Percentiles rank a stretch among this genome's conserved stretches.
Evolutionary conservation across 1,139 yeast species (phyloP).

Genomic region (Debaryomyces sp.): DNA sequence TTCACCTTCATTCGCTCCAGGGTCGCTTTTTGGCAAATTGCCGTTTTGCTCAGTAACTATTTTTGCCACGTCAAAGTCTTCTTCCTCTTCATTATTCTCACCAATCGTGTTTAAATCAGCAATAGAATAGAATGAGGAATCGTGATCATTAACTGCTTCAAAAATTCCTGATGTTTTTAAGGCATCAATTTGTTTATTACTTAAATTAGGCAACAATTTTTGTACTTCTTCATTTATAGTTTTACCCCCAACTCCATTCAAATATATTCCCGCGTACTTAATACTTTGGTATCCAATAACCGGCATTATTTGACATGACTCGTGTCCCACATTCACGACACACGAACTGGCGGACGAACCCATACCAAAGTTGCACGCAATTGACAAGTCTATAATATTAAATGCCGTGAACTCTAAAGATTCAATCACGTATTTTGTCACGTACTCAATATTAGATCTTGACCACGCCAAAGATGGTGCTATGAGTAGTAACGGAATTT

Average conservation of each 20-base stretch:
- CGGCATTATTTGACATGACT: slow-evolving; percentile 76
- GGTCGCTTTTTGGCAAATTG: slow-evolving; percentile 21
- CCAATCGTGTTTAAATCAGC: slow-evolving; percentile 41
- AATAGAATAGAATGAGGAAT: slow-evolving; percentile 61
- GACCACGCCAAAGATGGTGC: slow-evolving; percentile 73
- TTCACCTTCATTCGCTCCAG: slow-evolving; percentile 28
- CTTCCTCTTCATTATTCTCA: slow-evolving; percentile 58
- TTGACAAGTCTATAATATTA: slow-evolving; percentile 65
- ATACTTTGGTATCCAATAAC: slow-evolving; percentile 70
- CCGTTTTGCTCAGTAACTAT: slow-evolving; percentile 67
- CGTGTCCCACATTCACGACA: slow-evolving; percentile 81
- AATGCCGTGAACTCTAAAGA: slow-evolving; percentile 72
- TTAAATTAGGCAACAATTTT: slow-evolving; percentile 59
- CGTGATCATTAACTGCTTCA: slow-evolving; percentile 67
- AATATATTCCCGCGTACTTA: slow-evolving; percentile 53
- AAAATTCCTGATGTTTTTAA: slow-evolving; percentile 75
- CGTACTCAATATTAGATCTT: slow-evolving; percentile 61
- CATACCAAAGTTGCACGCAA: slow-evolving; percentile 77
- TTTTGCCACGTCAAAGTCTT: slow-evolving; percentile 85
- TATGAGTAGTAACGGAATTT: slow-evolving; percentile 54
- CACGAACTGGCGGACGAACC: slow-evolving; percentile 60
- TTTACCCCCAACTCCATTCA: slow-evolving; percentile 61
- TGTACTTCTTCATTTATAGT: slow-evolving; percentile 58
- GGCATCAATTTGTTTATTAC: slow-evolving; percentile 63
- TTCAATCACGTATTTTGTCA: slow-evolving; percentile 80